These are phyloP conservation scores for Eimeria praecox DNA, from an alignment of 169 alveolate species.

Conservation along the genomic window DNA sequence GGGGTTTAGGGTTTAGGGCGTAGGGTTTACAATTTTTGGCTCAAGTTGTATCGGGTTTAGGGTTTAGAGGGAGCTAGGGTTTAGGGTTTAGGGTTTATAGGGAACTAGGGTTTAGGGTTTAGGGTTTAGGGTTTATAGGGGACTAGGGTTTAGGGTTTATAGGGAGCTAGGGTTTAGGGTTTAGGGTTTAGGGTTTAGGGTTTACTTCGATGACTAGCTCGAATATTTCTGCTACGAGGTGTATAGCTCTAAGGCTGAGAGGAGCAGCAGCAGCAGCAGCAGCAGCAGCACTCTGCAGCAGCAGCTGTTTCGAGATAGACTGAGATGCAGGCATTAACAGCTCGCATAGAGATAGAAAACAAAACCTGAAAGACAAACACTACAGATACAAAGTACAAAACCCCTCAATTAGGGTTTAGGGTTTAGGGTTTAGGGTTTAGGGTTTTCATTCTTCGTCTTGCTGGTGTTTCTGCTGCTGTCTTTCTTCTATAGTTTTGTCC, in stretches of 20 bases:
- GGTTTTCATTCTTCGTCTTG: no score
- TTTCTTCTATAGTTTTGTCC: no score
- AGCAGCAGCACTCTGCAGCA: background rate
- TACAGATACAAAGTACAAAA: no score
- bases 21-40: no score
- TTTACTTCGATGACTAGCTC: background rate
- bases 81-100: slow-evolving; percentile 58
- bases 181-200: slow-evolving; percentile 65
- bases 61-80: slow-evolving; percentile 38
- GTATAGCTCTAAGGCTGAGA: background rate
- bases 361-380: background rate
- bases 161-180: slow-evolving; percentile 20
- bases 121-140: slow-evolving; percentile 24
- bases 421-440: slow-evolving; percentile 24
- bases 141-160: background rate
- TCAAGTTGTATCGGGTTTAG: no score
- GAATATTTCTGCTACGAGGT: background rate
- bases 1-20: background rate
- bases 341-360: background rate
- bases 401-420: background rate
- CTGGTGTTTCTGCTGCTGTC: no score
- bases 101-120: slow-evolving; percentile 27
- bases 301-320: background rate
- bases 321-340: background rate
- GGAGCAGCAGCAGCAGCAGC: background rate